phyloP scores from a whole-genome alignment of 129 eudicot species.

The Tagetes patula region DNA sequence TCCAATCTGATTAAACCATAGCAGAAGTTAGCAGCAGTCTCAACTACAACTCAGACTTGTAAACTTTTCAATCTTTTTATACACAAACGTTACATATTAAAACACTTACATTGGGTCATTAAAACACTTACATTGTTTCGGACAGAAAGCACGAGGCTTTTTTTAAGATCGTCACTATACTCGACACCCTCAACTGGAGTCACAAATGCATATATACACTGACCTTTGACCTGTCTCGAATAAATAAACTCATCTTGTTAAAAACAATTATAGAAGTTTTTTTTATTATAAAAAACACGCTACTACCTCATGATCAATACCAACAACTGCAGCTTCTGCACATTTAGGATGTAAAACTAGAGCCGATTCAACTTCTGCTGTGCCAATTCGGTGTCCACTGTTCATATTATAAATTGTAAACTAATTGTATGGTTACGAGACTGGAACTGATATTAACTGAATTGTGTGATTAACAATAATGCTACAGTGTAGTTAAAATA shows the following conservation, averaged over 20 bases:
- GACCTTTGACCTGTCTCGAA: slow-evolving; percentile 80
- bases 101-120: slow-evolving; percentile 3
- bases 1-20: slow-evolving; percentile 65
- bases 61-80: background rate
- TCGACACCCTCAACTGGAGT: slow-evolving; percentile 88
- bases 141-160: slow-evolving; percentile 68
- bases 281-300: background rate
- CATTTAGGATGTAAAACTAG: slow-evolving; percentile 95
- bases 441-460: background rate
- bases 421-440: background rate
- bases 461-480: no score
- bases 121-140: slow-evolving; percentile 61
- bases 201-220: slow-evolving; percentile 97
- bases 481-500: no score
- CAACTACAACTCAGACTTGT: background rate
- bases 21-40: slow-evolving; percentile 4
- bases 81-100: slow-evolving; percentile 2
- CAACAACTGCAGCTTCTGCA: slow-evolving; percentile 99
- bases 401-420: slow-evolving; percentile 20
- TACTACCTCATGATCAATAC: slow-evolving; percentile 94
- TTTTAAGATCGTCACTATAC: slow-evolving; percentile 90
- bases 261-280: background rate
- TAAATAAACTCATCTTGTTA: background rate
- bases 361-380: slow-evolving; percentile 99
- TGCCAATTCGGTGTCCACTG: slow-evolving; percentile 99